Evolutionary conservation across 805 yeast genomes (phyloP), one percentile per base, ranked within the genome.

Genomic region (Saturnispora dispora): DNA sequence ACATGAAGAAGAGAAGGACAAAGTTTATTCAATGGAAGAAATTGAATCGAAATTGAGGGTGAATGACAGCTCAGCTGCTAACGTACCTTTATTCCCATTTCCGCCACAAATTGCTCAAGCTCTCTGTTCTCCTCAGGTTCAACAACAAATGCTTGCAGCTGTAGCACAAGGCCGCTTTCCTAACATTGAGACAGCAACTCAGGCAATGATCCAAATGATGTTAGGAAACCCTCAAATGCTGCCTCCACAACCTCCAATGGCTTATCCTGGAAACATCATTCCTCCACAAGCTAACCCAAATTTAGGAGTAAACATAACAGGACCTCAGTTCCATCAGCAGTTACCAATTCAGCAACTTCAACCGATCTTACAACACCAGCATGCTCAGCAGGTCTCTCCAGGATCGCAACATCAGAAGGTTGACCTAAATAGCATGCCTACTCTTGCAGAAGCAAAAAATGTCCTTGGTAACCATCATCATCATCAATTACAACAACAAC

Each of bases 1-100:
- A 30, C 10, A 54, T 23, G 13, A 52, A 33, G 45, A 52, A 43
- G 42, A 61, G 61, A 54, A 57, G 48, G 72, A 72, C 58, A 76
- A 75, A 58, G 74, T 83, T 22, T 67, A 85, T 58, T 84, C 96
- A 10, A 72, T 88, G 64, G 91, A 85, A 63, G 95, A 89, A 59
- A 78, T 89, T 57, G 96, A 89, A 68, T 88, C 95, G 8, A 88
- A 81, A 60, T 71, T 83, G 63, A 71, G 81, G 53, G 75, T 70
- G 5, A 37, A 11, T 52, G 60, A 56, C 8, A 57, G 51, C 39
- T 47, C 69, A 48, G 67, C 54, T 50, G 53, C 37, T 18, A 52
- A 7, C 63, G 52, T 36, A 51, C 56, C 63, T 52, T 53, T 52
- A 10, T 57, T 57, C 45, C 63, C 55, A 49, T 44, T 63, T 45